Percentiles rank a stretch among this genome's conserved stretches.
Conservation (phyloP, 1,284 basidiomycete genomes). For the Flammula alnicola region DNA sequence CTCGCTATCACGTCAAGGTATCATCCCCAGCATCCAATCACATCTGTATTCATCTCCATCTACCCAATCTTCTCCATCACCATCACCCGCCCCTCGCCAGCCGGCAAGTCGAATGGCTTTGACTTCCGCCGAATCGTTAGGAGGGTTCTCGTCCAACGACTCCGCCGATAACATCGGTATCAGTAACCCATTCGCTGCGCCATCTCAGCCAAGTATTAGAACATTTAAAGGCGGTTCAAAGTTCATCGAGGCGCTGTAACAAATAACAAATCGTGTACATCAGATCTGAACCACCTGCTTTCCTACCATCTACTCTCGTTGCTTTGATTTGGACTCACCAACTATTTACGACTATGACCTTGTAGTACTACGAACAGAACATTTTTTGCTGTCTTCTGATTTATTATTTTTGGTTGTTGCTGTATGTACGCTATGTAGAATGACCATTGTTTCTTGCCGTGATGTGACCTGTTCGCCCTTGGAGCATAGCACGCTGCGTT, state of each 20-base stretch:
- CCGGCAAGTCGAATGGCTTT: constrained; percentile 6
- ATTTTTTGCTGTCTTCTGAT: too few species aligned
- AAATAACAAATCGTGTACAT: neutral
- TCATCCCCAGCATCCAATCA: too few species aligned
- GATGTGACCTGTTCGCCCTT: too few species aligned
- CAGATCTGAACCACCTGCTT: constrained; percentile 4
- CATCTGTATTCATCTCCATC: too few species aligned
- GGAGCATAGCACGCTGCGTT: too few species aligned
- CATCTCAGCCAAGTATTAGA: constrained; percentile 39
- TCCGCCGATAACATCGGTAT: constrained; percentile 19
- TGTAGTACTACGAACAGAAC: neutral
- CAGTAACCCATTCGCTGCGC: constrained; percentile 29
- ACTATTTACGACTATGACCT: neutral
- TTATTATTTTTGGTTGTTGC: too few species aligned
- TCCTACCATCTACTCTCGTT: neutral
- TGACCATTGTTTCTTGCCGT: too few species aligned
- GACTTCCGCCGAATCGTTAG: constrained; percentile 16
- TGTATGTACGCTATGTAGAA: too few species aligned
- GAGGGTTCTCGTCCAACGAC: constrained; percentile 11
- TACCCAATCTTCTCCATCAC: constrained; percentile 26
- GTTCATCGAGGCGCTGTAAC: constrained; percentile 44
- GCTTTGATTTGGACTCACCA: neutral
- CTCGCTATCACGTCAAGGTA: constrained; percentile 25
- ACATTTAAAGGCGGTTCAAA: constrained; percentile 48
- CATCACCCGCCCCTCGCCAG: constrained; percentile 21